Base-by-base conservation (phyloP, 495 filamentous ascomycete genomes). In the Sporormia fimetaria region DNA sequence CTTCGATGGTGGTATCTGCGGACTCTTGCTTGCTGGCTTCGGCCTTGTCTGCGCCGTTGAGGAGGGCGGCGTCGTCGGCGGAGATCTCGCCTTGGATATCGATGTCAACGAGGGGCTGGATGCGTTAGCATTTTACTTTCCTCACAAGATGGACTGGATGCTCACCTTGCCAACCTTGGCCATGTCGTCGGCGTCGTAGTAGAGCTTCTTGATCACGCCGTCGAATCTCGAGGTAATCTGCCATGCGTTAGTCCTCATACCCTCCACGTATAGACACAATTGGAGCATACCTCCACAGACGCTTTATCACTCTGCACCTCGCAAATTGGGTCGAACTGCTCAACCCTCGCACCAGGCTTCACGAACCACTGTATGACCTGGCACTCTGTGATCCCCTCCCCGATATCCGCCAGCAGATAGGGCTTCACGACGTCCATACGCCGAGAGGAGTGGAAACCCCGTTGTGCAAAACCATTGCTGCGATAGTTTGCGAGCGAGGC, bases 291-390 rank as follows among this genome's bases (percentile, higher is more conserved):
- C 66, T 96, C 90, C 27, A 94, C 86, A n/a, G 85, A 87, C 10
- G 92, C 92, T 62, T 99, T 99, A 64, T 99, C 92, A 39, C 83
- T 90, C 58, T 95, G 90, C 27, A 96, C 92, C 64, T 99, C 90
- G 61, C 92, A 99, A 25, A 99, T 65, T 40, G 85, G 88, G 57
- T 92, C 88, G 74, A 93, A 99, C 63, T 99, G 86, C 67, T 96
- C 87, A 51, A 99, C 86, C 38, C 85, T 77, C 17, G 92, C 92
- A 35, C 83, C 87, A 36, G 93, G 87, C 60, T 94, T 81, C 45
- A 96, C 90, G 60, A 95, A 99, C 92, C 92, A 99, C 67, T 96
- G 92, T 52, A 96, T 96, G 55, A 99, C 83, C 60, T 96, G 88
- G 60, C 90, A 92, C 64, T 98, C 90, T 50, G 86, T 84, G 55